Conservation (phyloP, 2,329 filamentous ascomycete species). For the Botrytis fabae region DNA sequence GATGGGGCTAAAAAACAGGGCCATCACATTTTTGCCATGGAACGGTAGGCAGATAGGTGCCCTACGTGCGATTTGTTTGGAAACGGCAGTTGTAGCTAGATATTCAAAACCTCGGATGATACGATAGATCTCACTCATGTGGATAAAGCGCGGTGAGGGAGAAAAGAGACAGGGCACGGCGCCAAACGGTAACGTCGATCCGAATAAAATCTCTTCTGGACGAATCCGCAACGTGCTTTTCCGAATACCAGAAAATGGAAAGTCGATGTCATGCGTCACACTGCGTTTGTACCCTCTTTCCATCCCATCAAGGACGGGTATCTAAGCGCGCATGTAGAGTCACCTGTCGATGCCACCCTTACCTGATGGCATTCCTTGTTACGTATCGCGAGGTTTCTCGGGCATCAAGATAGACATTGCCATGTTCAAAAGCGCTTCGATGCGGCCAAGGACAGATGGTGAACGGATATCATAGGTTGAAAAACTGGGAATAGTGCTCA, state of each 20-base stretch:
- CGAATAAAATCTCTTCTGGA: constrained; percentile 12
- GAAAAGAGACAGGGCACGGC: constrained; percentile 5
- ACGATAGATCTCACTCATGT: constrained; percentile 19
- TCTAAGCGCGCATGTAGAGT: constrained; percentile 24
- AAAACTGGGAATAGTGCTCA: constrained; percentile 16
- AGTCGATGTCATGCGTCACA: constrained; percentile 23
- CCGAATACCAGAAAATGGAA: constrained; percentile 16
- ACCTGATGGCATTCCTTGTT: constrained; percentile 2
- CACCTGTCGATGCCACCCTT: constrained; percentile 14
- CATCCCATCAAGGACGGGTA: not conserved
- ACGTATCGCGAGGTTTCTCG: not conserved
- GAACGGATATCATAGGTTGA: constrained; percentile 6
- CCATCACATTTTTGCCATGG: not conserved
- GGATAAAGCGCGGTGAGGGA: not conserved
- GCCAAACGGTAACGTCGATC: constrained; percentile 9
- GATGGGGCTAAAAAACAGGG: constrained; percentile 1
- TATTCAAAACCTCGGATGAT: constrained; percentile 13
- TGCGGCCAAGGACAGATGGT: constrained; percentile 19
- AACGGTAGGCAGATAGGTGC: constrained; percentile 4
- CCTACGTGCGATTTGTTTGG: constrained; percentile 1
- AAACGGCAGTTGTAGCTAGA: constrained; percentile 1
- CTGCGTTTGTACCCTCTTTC: constrained; percentile 21
- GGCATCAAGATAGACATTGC: constrained; percentile 7
- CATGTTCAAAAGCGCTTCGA: constrained; percentile 15
- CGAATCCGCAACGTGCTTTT: constrained; percentile 18